phyloP scores from a whole-genome alignment of 2,329 filamentous ascomycete genomes.

The Cladosporium sp. region DNA sequence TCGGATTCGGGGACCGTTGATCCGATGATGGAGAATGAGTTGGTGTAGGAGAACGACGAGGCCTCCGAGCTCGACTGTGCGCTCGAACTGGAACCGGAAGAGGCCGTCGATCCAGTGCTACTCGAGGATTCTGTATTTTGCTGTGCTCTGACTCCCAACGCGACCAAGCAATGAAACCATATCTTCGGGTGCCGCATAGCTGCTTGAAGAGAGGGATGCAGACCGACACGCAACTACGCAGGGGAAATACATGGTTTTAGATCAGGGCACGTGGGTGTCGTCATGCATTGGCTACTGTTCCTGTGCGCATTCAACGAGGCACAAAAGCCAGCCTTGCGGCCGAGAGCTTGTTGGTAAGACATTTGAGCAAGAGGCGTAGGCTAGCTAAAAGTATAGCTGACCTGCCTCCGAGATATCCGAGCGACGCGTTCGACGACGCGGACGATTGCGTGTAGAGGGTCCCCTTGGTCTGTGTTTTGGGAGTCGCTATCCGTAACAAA shows the following conservation, averaged over 20 bases:
- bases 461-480: not conserved
- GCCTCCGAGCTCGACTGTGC: not conserved
- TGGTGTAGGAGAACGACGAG: slow-evolving; percentile 28
- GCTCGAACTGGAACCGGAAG: not conserved
- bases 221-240: not conserved
- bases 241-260: not conserved
- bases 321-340: not conserved
- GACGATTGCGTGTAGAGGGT: not conserved
- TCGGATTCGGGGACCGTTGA: not conserved
- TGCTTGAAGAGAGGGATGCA: not conserved
- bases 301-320: not conserved
- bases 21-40: slow-evolving; percentile 18
- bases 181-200: slow-evolving; percentile 32
- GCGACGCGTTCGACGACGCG: not conserved
- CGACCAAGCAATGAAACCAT: slow-evolving; percentile 38
- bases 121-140: slow-evolving; percentile 25
- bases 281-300: not conserved
- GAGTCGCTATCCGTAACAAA: not conserved
- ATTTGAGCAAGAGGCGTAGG: not conserved
- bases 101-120: slow-evolving; percentile 1
- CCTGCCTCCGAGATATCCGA: not conserved
- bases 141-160: slow-evolving; percentile 33
- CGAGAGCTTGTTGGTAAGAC: not conserved
- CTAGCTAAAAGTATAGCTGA: not conserved
- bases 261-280: not conserved